Evolutionary conservation across 2,329 filamentous ascomycete species (phyloP), one percentile per base, ranked within the genome.

Genomic region (Penicillium sp.): DNA sequence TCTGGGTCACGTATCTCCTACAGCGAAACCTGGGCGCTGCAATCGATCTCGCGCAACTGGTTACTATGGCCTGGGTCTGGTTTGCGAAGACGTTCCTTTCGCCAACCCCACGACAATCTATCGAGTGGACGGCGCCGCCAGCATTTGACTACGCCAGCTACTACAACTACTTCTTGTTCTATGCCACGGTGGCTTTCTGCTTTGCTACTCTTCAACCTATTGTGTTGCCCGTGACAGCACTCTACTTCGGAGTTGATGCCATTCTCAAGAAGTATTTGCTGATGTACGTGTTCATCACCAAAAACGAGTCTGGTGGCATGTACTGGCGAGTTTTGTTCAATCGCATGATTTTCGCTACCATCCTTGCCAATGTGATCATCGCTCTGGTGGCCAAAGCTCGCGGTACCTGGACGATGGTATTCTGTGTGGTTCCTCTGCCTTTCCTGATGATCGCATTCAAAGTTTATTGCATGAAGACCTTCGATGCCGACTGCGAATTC

Each of bases 91-190:
- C 88, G 52, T 94, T 97, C 66, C 83, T 90, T 24, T 88, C 86
- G 57, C 93, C 93, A 3, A 97, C 94, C 2, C 94, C 94, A 5
- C 84, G 94, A 63, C 89, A 96, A 71, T 80, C 94, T 63, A 97
- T 97, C 63, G 91, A 96, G 72, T 84, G 94, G 68, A 96, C 92
- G 0, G 94, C 94, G 3, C 94, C 94, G 1, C 92, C 91, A 2
- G 81, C 90, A 0, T 97, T 99, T 71, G 92, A 97, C 64, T 97
- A 97, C 68, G 91, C 94, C 55, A 91, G 86, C 64, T 97, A 97
- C 77, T 99, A 97, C 82, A 97, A 97, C 74, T 97, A 96, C 73
- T 97, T 97, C 74, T 80, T 97, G 29, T 99, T 91, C 76, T 99
- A 97, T 77, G 82, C 89, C 22, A 97, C 93, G 0, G 90, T 97